Base-by-base conservation (phyloP, 148 eudicot genomes). In the Arbutus unedo region DNA sequence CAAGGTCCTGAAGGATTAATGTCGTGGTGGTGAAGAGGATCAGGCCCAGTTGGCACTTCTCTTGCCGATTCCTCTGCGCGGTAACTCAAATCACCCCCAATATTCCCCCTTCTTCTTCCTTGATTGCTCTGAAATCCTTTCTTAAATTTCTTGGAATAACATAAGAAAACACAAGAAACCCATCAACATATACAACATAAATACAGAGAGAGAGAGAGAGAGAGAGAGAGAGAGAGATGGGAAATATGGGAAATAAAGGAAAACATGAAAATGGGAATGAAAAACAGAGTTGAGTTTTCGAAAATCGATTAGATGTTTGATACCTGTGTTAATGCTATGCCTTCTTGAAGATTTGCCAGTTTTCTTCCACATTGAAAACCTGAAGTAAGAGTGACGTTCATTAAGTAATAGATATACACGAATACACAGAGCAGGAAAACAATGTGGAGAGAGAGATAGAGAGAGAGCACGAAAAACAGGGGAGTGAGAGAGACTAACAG, bases 21-120 rank as follows among this genome's bases (percentile, higher is more conserved):
- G 68, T 19, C 11, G 49, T 55, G 48, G 66, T 77, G 80, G 49
- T 77, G 80, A 41, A 77, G 80, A 55, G 80, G 80, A 51, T 56
- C 81, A 19, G 81, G 68, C 21, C 81, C 81, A 15, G 70, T 43
- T 19, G 81, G 81, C 70, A 78, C 81, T 57, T 56, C 81, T 45
- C 81, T 78, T 57, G 81, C 70, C 47, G 81, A 78, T 64, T 41
- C 70, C 21, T 57, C 81, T 19, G 19, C 38, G 3, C 45, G 19
- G 2, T 23, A 23, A 23, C 81, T 68, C n/a, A 5, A 19, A 57
- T 44, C 9, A 5, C 31, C 81, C 23, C 51, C 18, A 19, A 25
- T 11, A 4, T 78, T 10, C 14, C 38, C 81, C 41, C 9, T 23
- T 66, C 71, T 11, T 23, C 18, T 25, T 19, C 16, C 50, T 50